phyloP scores from a whole-genome alignment of 2,329 filamentous ascomycete species.

The Neospermospora avenae region DNA sequence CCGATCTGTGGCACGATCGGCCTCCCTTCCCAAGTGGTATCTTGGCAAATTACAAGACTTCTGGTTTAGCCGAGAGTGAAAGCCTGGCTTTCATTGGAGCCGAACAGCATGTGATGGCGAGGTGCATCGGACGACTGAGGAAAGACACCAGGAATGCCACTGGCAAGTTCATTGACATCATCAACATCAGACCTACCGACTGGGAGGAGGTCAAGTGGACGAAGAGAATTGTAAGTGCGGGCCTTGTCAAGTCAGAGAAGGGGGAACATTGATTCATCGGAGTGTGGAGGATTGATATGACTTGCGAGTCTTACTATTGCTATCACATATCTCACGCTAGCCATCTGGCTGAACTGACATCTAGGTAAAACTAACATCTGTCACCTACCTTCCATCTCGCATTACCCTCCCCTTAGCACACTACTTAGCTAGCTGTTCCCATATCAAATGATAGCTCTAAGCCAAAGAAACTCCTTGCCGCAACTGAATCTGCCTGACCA shows the following conservation, averaged over 20 bases:
- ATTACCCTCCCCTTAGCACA: constrained; percentile 6
- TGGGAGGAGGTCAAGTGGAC: constrained; percentile 53
- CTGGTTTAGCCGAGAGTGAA: constrained; percentile 44
- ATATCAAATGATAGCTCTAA: constrained; percentile 3
- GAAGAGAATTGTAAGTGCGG: constrained; percentile 41
- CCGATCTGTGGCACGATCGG: constrained; percentile 57
- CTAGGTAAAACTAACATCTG: constrained; percentile 22
- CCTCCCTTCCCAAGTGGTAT: constrained; percentile 50
- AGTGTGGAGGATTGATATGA: constrained; percentile 2
- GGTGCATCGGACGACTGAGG: constrained; percentile 48
- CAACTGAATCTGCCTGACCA: neutral
- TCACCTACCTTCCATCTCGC: constrained; percentile 13
- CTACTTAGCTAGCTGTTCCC: constrained; percentile 7
- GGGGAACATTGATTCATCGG: constrained; percentile 4
- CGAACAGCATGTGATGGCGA: constrained; percentile 39
- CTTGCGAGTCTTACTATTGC: constrained; percentile 21
- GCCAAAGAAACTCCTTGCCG: neutral
- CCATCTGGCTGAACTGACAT: constrained; percentile 24
- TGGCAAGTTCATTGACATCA: constrained; percentile 41
- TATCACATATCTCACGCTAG: constrained; percentile 23
- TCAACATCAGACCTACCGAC: constrained; percentile 49
- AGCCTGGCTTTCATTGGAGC: constrained; percentile 41
- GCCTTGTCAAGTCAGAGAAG: constrained; percentile 15
- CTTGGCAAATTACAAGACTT: constrained; percentile 46
- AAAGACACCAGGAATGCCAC: constrained; percentile 38